A percentile compares a stretch with the other conserved stretches of the same genome.
These are phyloP conservation scores for Takashimella tepidaria DNA, from an alignment of 1,284 basidiomycete species.

Conservation along the genomic window DNA sequence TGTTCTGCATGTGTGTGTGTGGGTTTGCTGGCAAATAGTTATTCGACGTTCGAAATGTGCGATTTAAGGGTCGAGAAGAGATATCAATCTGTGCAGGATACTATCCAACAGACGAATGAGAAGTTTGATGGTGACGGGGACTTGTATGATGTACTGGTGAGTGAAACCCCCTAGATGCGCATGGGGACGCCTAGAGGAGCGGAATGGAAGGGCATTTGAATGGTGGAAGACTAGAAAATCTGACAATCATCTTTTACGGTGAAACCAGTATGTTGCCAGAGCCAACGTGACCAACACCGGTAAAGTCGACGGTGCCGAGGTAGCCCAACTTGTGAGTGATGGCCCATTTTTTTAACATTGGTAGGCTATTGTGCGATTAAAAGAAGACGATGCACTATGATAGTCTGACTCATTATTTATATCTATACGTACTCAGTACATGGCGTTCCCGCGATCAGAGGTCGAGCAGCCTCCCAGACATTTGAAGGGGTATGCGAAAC, in stretches of 20 bases:
- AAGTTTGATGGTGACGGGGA: constrained; percentile 31
- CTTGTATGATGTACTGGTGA: constrained; percentile 44
- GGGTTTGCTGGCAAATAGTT: constrained; percentile 18
- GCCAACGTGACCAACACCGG: constrained; percentile 50
- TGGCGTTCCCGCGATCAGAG: constrained; percentile 44
- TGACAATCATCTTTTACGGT: constrained; percentile 3
- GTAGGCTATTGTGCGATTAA: background rate
- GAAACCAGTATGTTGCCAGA: constrained; percentile 28
- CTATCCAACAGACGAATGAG: constrained; percentile 49
- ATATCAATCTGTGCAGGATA: constrained; percentile 25
- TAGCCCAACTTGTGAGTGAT: constrained; percentile 49
- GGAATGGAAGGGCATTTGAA: too few relatives aligned
- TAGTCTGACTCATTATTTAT: background rate
- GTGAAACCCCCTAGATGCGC: constrained; percentile 13
- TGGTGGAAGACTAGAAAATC: background rate
- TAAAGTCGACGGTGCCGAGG: constrained; percentile 43
- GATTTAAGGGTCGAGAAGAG: constrained; percentile 27
- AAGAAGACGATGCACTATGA: background rate
- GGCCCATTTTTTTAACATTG: background rate
- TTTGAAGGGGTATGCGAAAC: constrained; percentile 45
- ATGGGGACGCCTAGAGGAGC: too few relatives aligned
- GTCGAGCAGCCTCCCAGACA: constrained; percentile 42
- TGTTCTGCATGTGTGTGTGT: background rate
- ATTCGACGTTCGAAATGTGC: constrained; percentile 47
- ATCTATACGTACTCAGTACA: too few relatives aligned